Evolutionary conservation across 2,329 filamentous ascomycete genomes (phyloP).

Genomic region (Fusarium brevicatenulatum): DNA sequence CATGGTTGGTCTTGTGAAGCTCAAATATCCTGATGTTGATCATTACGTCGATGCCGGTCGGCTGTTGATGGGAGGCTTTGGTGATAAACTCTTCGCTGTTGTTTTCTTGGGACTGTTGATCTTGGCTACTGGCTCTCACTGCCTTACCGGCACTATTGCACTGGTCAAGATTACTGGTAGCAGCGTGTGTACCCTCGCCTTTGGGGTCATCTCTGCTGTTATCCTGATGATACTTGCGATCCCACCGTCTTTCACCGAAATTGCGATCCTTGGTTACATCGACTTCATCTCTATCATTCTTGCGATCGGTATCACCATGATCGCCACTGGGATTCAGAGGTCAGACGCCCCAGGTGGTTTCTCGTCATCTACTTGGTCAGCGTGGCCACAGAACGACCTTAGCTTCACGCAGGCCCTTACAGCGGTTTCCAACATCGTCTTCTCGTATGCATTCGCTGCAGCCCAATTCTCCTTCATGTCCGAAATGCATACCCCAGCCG

Average conservation of each 20-base stretch:
- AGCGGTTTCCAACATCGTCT: conserved; percentile 73
- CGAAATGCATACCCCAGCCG: conserved; percentile 60
- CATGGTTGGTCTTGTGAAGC: conserved; percentile 58
- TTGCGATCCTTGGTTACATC: conserved; percentile 61
- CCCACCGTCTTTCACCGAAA: conserved; percentile 59
- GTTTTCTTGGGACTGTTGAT: conserved; percentile 71
- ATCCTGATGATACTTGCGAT: conserved; percentile 57
- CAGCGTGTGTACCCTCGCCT: conserved; percentile 57
- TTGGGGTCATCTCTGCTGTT: conserved; percentile 57
- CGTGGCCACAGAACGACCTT: conserved; percentile 56
- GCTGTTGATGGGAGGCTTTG: conserved; percentile 67
- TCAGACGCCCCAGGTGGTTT: conserved; percentile 45
- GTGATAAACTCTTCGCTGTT: conserved; percentile 64
- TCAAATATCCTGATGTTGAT: conserved; percentile 64
- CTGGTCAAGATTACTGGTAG: conserved; percentile 71
- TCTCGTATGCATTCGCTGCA: conserved; percentile 70
- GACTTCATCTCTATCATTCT: conserved; percentile 70
- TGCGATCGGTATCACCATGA: conserved; percentile 73
- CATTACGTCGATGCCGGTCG: conserved; percentile 75
- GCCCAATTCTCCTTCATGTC: conserved; percentile 64
- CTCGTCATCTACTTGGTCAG: conserved; percentile 52
- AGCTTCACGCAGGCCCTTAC: conserved; percentile 66
- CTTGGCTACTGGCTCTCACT: conserved; percentile 77
- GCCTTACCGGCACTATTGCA: conserved; percentile 76
- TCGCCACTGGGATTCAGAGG: conserved; percentile 66